These are phyloP conservation scores for Blastocystis sp. DNA, from an alignment of 352 stramenopile genomes.

Conservation along the genomic window DNA sequence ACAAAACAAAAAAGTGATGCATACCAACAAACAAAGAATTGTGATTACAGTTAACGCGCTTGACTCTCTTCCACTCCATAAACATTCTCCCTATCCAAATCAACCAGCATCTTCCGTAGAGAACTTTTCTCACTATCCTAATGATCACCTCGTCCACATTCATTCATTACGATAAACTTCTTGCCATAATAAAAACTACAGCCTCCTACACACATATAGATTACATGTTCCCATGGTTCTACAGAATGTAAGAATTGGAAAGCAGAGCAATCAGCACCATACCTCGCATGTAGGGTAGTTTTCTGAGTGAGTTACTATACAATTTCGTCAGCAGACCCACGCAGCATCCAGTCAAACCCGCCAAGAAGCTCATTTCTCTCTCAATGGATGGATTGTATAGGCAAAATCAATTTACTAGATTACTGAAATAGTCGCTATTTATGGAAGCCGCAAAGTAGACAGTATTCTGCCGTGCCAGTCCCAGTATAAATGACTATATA, in stretches of 20 bases:
- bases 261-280: not conserved
- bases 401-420: no score
- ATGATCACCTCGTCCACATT: not conserved
- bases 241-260: not conserved
- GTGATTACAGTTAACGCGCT: no score
- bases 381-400: no score
- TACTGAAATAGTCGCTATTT: no score
- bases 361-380: conserved; percentile 25
- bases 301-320: conserved; percentile 39
- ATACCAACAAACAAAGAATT: no score
- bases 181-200: conserved; percentile 47
- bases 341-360: conserved; percentile 43
- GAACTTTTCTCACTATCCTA: conserved; percentile 38
- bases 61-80: conserved; percentile 6
- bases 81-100: conserved; percentile 60
- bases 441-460: no score
- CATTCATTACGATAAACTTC: conserved; percentile 39
- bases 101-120: conserved; percentile 10
- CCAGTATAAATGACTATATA: not conserved
- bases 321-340: conserved; percentile 33
- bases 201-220: conserved; percentile 52
- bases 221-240: conserved; percentile 59
- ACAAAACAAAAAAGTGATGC: no score
- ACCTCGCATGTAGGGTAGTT: conserved; percentile 52
- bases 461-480: not conserved